Base-by-base conservation (phyloP, 257 asterid genomes). In the Solanum chiquidenum region DNA sequence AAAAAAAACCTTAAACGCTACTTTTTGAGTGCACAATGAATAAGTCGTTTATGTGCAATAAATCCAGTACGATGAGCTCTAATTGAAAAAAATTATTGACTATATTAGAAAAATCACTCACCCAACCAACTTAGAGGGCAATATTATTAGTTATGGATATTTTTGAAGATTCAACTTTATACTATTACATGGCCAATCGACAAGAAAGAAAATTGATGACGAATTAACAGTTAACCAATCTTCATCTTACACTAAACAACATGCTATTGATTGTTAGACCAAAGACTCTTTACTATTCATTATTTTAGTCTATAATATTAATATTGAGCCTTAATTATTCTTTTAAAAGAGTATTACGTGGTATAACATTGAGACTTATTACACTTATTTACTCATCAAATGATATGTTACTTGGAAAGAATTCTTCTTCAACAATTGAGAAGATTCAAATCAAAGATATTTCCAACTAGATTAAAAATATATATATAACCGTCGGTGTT, bases 231-330 rank as follows among this genome's bases (percentile, higher is more conserved):
- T 27, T 46, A 46, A 80, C 42, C 29, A 80, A 4, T 80, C 27
- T 29, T 4, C 9, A 4, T 31, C 7, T 35, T 11, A 79, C 89
- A 87, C 88, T 83, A 37, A 25, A 42, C 76, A 49, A 42, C 52
- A 38, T 71, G n/a, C 55, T 23, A 29, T 33, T 80, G 86, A 84
- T 79, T 46, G 31, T 25, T 60, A 77, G 88, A 86, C 72, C 87
- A 68, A 23, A 49, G 79, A 29, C 29, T 38, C 82, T 23, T 52
- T 40, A 20, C 49, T 27, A 27, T 83, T 71, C 68, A 60, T 64
- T 35, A 46, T 64, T 20, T 42, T 80, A 18, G 13, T 42, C 9
- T 58, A 73, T 62, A 0, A 29, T 74, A 86, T 14, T 33, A 33
- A 74, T 73, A 18, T 35, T 60, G 12, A 60, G 68, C 8, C 68